Base-by-base conservation (phyloP, 495 filamentous ascomycete genomes). In the Hypoxylon perforatum region DNA sequence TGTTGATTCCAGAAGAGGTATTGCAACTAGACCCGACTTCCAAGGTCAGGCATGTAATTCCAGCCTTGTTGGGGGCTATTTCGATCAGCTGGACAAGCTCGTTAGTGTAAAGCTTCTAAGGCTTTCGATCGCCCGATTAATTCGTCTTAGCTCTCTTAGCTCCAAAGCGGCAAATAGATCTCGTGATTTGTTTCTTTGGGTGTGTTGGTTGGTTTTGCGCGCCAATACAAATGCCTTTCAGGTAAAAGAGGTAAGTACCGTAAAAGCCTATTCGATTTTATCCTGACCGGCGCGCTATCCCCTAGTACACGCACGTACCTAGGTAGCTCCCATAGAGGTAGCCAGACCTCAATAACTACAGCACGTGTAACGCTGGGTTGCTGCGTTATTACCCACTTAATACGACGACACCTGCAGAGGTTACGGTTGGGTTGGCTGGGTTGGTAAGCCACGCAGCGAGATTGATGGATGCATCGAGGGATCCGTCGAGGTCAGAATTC, bases 341-440 rank as follows among this genome's bases (percentile, higher is more conserved):
- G 17, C 22, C 15, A 53, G 35, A 28, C 28, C 15, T 17, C 25
- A 36, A 28, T 28, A 35, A 45, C 47, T 17, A 36, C 33, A 56
- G 60, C 60, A 63, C 60, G 60, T 63, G 60, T 63, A 56, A 63
- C 60, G 33, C 47, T 49, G 39, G 30, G 59, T 44, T 52, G 41
- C 51, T 55, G 38, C 46, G 35, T 61, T 36, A 33, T 8, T 49
- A 42, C 17, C 39, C 23, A 49, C 18, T 15, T 11, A 49, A 17
- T 48, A 52, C 18, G 28, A 47, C 44, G 57, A 33, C 39, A 47
- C 38, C 25, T 39, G 49, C 47, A 54, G n/a, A n/a, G n/a, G n/a
- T n/a, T n/a, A n/a, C n/a, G n/a, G n/a, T 28, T 7, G 25, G 25
- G 3, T 3, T 7, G 25, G 25, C 25, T 28, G 7, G 25, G 25